These are phyloP conservation scores for Oryza glaberrima DNA, from an alignment of 176 grass and related monocot genomes.

Conservation along the genomic window DNA sequence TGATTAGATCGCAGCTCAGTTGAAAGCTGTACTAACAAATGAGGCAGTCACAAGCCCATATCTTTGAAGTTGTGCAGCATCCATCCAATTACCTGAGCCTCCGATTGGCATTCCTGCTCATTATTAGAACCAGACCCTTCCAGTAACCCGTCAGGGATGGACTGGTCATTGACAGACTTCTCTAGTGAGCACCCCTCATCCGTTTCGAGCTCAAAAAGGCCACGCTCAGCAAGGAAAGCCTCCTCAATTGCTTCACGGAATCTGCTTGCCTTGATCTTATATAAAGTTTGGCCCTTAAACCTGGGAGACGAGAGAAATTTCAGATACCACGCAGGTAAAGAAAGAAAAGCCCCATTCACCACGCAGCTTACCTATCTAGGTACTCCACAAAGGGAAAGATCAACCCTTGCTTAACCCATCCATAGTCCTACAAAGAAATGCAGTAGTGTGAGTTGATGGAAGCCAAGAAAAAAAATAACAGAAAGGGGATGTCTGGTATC, in stretches of 20 bases:
- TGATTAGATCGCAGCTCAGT: constrained; percentile 21
- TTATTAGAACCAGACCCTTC: constrained; percentile 70
- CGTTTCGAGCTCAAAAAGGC: constrained; percentile 56
- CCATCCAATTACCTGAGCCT: constrained; percentile 47
- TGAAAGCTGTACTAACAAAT: constrained; percentile 8
- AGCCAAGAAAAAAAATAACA: neutral
- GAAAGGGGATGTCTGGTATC: neutral
- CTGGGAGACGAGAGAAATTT: constrained; percentile 48
- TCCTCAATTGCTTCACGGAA: constrained; percentile 87
- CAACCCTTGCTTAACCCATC: constrained; percentile 87
- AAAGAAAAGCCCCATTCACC: neutral
- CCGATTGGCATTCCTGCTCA: constrained; percentile 69
- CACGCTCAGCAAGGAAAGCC: constrained; percentile 79
- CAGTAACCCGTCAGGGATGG: constrained; percentile 35
- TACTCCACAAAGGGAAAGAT: constrained; percentile 84
- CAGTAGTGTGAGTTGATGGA: neutral
- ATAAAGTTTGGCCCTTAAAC: constrained; percentile 73
- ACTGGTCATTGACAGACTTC: constrained; percentile 47
- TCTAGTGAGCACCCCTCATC: constrained; percentile 40
- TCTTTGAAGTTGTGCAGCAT: neutral
- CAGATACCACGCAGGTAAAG: constrained; percentile 3
- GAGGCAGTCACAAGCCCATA: neutral
- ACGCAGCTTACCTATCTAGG: constrained; percentile 63
- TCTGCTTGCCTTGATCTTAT: constrained; percentile 67
- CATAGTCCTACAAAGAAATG: constrained; percentile 65